Conservation (phyloP, 108 stramenopile species). For the Nitzschia sp. region DNA sequence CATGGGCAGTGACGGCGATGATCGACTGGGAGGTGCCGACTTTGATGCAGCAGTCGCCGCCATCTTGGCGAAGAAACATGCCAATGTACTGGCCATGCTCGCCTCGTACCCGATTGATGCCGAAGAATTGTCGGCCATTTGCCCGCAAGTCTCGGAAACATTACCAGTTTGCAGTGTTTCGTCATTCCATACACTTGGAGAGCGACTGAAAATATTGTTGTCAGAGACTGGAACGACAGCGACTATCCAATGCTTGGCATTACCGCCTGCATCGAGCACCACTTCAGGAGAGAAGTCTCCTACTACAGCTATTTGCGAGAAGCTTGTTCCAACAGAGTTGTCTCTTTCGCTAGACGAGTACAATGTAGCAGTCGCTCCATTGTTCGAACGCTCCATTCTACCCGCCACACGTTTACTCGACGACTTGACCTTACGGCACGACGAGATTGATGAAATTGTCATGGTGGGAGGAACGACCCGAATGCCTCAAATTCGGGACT, state of each 20-base stretch:
- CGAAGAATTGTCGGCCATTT: conserved; percentile 58
- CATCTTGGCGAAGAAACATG: conserved; percentile 39
- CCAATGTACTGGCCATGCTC: conserved; percentile 18
- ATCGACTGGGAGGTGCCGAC: conserved; percentile 86
- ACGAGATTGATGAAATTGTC: conserved; percentile 97
- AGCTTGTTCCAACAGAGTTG: conserved; percentile 45
- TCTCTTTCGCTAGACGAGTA: conserved; percentile 72
- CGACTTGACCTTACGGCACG: conserved; percentile 67
- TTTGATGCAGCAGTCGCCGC: conserved; percentile 90
- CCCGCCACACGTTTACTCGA: conserved; percentile 78
- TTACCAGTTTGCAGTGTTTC: conserved; percentile 69
- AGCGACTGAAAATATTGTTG: conserved; percentile 76
- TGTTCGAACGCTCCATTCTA: conserved; percentile 79
- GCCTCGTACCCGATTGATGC: conserved; percentile 33
- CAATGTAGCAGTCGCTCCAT: conserved; percentile 52
- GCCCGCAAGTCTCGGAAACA: conserved; percentile 44
- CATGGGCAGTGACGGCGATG: conserved; percentile 92
- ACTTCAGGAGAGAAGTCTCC: background rate
- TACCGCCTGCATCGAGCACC: conserved; percentile 6
- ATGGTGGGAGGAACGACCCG: conserved; percentile 97
- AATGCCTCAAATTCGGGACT: conserved; percentile 89
- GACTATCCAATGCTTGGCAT: conserved; percentile 8
- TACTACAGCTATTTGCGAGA: conserved; percentile 46
- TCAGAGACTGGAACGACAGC: conserved; percentile 35
- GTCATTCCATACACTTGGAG: conserved; percentile 82